Evolutionary conservation across 768 basidiomycete genomes (phyloP).

Genomic region (Agaricus bisporus): DNA sequence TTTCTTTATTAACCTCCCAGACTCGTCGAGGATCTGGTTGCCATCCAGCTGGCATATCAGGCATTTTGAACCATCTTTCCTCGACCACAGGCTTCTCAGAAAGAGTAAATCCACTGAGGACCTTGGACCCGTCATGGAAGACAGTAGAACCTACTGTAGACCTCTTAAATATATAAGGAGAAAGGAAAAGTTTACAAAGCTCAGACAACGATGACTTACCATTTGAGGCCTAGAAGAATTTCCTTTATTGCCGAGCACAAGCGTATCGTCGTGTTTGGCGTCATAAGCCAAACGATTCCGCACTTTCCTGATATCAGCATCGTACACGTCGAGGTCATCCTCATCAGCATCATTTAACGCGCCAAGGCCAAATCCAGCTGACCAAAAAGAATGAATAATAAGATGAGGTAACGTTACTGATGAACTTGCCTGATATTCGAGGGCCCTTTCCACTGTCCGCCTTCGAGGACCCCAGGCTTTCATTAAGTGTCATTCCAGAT

Average conservation of each 20-base stretch:
- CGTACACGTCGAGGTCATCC: slow-evolving; percentile 85
- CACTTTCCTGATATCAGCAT: slow-evolving; percentile 30
- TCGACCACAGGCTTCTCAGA: slow-evolving; percentile 62
- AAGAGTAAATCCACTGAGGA: slow-evolving; percentile 72
- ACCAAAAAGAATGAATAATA: not conserved
- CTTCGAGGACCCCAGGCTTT: slow-evolving; percentile 41
- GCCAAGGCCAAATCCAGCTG: slow-evolving; percentile 85
- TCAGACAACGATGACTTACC: slow-evolving; percentile 20
- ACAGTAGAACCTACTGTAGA: slow-evolving; percentile 17
- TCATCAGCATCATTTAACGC: slow-evolving; percentile 92
- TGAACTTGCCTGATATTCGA: slow-evolving; percentile 44
- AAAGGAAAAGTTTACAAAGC: not conserved
- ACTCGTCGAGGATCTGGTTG: slow-evolving; percentile 75
- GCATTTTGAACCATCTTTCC: slow-evolving; percentile 76
- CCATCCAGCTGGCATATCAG: slow-evolving; percentile 82
- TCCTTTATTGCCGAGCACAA: slow-evolving; percentile 32
- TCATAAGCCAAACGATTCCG: slow-evolving; percentile 63
- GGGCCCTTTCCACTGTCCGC: slow-evolving; percentile 35
- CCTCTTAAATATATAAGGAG: slow-evolving; percentile 28
- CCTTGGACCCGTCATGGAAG: slow-evolving; percentile 72
- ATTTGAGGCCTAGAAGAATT: slow-evolving; percentile 15
- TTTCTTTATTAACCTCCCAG: slow-evolving; percentile 57
- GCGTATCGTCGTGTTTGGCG: slow-evolving; percentile 44
- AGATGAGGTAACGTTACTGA: not conserved
- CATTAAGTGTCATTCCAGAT: slow-evolving; percentile 57